Evolutionary conservation across 306 rosid genomes (phyloP), one percentile per base, ranked within the genome.

Genomic region (Corylus americana): DNA sequence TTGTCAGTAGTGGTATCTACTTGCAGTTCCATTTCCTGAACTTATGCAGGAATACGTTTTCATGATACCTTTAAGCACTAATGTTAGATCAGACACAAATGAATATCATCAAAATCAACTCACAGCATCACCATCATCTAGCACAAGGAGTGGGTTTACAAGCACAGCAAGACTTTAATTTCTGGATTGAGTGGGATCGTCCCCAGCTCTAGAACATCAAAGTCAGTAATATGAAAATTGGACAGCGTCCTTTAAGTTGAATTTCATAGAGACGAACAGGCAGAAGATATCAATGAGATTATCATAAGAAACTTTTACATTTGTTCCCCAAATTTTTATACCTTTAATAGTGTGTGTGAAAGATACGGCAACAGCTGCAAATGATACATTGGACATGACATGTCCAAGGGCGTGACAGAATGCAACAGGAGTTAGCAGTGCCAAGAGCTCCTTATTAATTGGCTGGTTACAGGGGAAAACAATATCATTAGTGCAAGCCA

Each of bases 331-430:
- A 70, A 14, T 27, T 16, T 20, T 31, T 57, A 27, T 77, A 94
- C 98, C 97, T 91, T 94, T 94, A 70, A 92, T 55, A 31, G 98
- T 94, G 75, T 94, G 98, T 1, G 97, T 92, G 88, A 94, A 94
- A 45, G 98, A 94, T 74, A 94, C 98, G 44, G 97, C 98, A 54
- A 94, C 98, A 4, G 98, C 98, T 9, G 98, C 98, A 79, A 94
- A 94, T 71, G 97, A 94, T 20, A 94, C 98, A 87, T 94, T 94
- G 81, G 93, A 88, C 85, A 91, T 92, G 81, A 94, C 98, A 76
- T 94, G 98, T 82, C 98, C 98, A 70, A 94, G 84, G 20, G 97
- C 97, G 48, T 94, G 98, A 74, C 98, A 92, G 80, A 88, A 80
- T 11, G 97, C 96, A 70, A 94, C 97, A 4, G 97, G 98, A 73